A percentile compares a stretch with the other conserved stretches of the same genome.
phyloP scores from a whole-genome alignment of 2,329 filamentous ascomycete species.

The Exophiala xenobiotica region DNA sequence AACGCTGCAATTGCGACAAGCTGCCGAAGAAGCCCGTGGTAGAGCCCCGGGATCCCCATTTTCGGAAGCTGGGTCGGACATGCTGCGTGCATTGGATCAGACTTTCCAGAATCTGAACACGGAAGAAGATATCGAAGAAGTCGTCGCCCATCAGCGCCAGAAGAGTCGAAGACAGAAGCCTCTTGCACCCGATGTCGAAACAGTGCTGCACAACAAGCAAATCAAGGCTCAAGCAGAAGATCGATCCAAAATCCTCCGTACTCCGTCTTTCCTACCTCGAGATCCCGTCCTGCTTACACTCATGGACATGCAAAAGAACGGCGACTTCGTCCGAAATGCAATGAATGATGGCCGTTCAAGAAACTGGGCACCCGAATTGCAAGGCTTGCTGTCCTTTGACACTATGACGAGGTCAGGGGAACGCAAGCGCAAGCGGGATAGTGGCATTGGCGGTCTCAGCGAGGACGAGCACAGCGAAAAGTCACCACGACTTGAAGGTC shows the following conservation, averaged over 20 bases:
- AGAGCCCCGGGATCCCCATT: slow-evolving; percentile 55
- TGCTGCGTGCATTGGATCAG: slow-evolving; percentile 63
- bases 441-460: slow-evolving; percentile 72
- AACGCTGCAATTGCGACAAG: slow-evolving; percentile 46
- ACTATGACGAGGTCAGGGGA: slow-evolving; percentile 73
- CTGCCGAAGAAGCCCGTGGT: slow-evolving; percentile 35
- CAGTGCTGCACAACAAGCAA: slow-evolving; percentile 70
- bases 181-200: slow-evolving; percentile 76
- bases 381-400: slow-evolving; percentile 86
- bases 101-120: slow-evolving; percentile 55
- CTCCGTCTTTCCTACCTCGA: slow-evolving; percentile 77
- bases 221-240: slow-evolving; percentile 86
- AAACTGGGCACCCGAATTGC: slow-evolving; percentile 87
- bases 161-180: slow-evolving; percentile 78
- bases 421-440: slow-evolving; percentile 91
- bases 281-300: slow-evolving; percentile 84
- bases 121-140: slow-evolving; percentile 54
- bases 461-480: slow-evolving; percentile 63
- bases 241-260: slow-evolving; percentile 80
- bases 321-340: slow-evolving; percentile 83
- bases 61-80: slow-evolving; percentile 52
- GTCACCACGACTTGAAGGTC: slow-evolving; percentile 62
- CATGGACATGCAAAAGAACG: slow-evolving; percentile 87
- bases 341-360: slow-evolving; percentile 76
- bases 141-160: slow-evolving; percentile 63